These are phyloP conservation scores for Calocybe gangraenosa DNA, from an alignment of 768 basidiomycete species.

Conservation along the genomic window DNA sequence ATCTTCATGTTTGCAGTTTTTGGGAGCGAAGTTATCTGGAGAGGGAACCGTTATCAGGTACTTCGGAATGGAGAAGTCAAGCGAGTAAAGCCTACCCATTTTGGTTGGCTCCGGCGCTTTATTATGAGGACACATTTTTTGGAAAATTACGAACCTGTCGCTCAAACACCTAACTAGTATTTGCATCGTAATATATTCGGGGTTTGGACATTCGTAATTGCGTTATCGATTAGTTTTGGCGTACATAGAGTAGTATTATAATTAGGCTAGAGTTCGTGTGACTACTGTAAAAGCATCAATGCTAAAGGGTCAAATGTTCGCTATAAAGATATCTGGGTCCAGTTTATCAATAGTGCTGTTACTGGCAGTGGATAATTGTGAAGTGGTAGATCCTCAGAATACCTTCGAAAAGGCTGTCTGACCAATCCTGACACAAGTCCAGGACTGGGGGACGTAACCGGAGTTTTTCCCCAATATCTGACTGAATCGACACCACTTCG, in stretches of 20 bases:
- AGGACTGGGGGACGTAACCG: slow-evolving; percentile 47
- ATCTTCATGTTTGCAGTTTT: slow-evolving; percentile 82
- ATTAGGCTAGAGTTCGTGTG: too few relatives aligned
- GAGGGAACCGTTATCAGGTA: slow-evolving; percentile 76
- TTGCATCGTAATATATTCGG: background rate
- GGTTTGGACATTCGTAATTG: too few relatives aligned
- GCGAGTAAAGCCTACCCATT: slow-evolving; percentile 20
- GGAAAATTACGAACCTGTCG: slow-evolving; percentile 28
- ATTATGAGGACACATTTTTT: slow-evolving; percentile 12
- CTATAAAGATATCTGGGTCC: background rate
- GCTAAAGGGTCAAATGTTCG: background rate
- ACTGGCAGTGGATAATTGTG: slow-evolving; percentile 5
- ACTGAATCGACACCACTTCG: slow-evolving; percentile 33
- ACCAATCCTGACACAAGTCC: slow-evolving; percentile 51
- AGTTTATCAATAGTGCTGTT: slow-evolving; percentile 1
- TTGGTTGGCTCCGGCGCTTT: slow-evolving; percentile 23
- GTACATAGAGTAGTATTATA: too few relatives aligned
- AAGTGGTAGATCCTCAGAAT: slow-evolving; percentile 56
- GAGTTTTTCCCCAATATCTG: slow-evolving; percentile 38
- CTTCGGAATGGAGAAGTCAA: slow-evolving; percentile 68
- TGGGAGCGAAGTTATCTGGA: slow-evolving; percentile 83
- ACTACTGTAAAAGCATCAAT: too few relatives aligned
- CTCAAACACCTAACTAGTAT: background rate
- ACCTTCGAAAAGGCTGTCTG: slow-evolving; percentile 59
- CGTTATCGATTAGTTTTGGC: too few relatives aligned